A percentile compares a stretch with the other conserved stretches of the same genome.
These are phyloP conservation scores for Adansonia rubrostipa DNA, from an alignment of 441 rosid genomes.

Conservation along the genomic window DNA sequence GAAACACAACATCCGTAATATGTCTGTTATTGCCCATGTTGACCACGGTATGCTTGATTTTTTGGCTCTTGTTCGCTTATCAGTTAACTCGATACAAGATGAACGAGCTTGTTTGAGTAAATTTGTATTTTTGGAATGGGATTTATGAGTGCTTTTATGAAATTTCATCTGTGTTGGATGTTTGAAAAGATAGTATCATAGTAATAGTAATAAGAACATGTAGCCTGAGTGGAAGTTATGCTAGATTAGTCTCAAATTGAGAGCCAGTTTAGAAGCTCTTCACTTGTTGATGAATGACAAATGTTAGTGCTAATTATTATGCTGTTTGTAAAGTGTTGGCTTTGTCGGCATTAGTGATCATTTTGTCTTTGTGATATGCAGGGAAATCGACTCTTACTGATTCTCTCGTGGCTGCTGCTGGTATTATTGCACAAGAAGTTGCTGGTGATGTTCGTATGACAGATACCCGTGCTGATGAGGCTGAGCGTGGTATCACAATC, in stretches of 20 bases:
- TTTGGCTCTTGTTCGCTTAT: background rate
- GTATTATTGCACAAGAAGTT: slow-evolving; percentile 77
- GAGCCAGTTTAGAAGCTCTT: background rate
- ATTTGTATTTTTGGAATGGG: background rate
- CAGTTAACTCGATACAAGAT: background rate
- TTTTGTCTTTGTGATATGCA: slow-evolving; percentile 27
- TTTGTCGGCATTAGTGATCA: background rate
- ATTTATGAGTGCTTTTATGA: too few relatives aligned
- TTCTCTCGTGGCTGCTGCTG: slow-evolving; percentile 83
- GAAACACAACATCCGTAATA: slow-evolving; percentile 83
- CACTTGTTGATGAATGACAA: background rate
- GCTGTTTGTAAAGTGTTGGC: background rate
- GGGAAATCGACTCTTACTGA: slow-evolving; percentile 77
- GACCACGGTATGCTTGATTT: slow-evolving; percentile 66
- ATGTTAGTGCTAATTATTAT: background rate
- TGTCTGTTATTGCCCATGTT: slow-evolving; percentile 94
- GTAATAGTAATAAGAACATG: background rate
- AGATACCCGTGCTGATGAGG: slow-evolving; percentile 72
- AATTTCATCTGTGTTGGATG: background rate
- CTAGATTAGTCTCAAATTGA: background rate
- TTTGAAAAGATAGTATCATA: background rate
- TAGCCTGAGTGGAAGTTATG: background rate
- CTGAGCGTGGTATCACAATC: slow-evolving; percentile 77
- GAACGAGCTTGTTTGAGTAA: background rate
- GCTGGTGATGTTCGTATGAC: slow-evolving; percentile 88